Evolutionary conservation across 805 yeast species (phyloP).

Genomic region (Wickerhamiella brachini): DNA sequence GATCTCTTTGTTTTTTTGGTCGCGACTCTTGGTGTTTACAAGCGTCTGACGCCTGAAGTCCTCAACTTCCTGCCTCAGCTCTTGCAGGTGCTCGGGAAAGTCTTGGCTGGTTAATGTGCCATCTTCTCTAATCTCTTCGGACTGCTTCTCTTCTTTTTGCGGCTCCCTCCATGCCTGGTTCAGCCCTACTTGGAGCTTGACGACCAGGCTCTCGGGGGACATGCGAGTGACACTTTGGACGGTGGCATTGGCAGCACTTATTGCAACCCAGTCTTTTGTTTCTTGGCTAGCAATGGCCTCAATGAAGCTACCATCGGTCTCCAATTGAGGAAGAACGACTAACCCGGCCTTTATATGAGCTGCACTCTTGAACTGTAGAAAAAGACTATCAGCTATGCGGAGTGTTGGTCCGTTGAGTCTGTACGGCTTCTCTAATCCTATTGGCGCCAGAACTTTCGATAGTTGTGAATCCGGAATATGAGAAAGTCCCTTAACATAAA

Average conservation of each 20-base stretch:
- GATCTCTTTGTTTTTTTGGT: not conserved
- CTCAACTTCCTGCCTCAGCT: slow-evolving; percentile 12
- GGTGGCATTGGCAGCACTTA: not conserved
- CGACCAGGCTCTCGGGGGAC: not conserved
- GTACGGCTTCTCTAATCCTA: not conserved
- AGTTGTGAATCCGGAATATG: not conserved
- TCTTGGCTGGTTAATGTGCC: not conserved
- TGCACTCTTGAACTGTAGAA: not conserved
- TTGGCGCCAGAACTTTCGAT: not conserved
- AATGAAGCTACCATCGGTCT: not conserved
- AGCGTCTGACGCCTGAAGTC: slow-evolving; percentile 14
- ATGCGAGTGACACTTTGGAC: slow-evolving; percentile 1
- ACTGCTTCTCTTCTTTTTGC: not conserved
- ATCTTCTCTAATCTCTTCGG: not conserved
- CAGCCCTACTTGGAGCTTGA: not conserved
- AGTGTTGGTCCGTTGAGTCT: not conserved
- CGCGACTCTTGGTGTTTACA: not conserved
- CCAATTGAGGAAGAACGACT: slow-evolving; percentile 9
- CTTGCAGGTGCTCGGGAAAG: slow-evolving; percentile 8
- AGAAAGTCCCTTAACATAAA: not conserved
- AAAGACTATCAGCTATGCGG: not conserved
- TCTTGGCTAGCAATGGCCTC: not conserved
- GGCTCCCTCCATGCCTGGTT: not conserved
- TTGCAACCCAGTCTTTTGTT: not conserved
- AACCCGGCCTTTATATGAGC: slow-evolving; percentile 9